Conservation (phyloP, 2,329 filamentous ascomycete species). For the Colletotrichum tofieldiae region DNA sequence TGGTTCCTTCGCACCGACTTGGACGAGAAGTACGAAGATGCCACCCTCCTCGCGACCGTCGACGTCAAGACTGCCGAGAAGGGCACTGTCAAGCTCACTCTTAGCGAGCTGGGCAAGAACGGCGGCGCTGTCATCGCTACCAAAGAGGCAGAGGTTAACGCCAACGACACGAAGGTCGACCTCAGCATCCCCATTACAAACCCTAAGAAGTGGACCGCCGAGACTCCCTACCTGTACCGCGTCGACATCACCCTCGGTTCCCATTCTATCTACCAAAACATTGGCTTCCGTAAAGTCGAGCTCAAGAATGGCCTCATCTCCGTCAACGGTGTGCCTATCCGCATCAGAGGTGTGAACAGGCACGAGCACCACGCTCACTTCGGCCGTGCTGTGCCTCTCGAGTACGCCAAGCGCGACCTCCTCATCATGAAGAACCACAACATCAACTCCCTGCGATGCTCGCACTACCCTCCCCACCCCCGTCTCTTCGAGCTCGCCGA, state of each 20-base stretch:
- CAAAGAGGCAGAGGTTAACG: slow-evolving; percentile 47
- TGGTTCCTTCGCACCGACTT: slow-evolving; percentile 70
- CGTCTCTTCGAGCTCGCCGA: slow-evolving; percentile 73
- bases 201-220: slow-evolving; percentile 79
- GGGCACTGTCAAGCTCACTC: slow-evolving; percentile 57
- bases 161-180: slow-evolving; percentile 55
- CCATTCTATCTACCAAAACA: slow-evolving; percentile 64
- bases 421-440: slow-evolving; percentile 80
- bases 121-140: slow-evolving; percentile 52
- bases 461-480: slow-evolving; percentile 78
- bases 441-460: slow-evolving; percentile 79
- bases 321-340: slow-evolving; percentile 75
- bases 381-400: slow-evolving; percentile 75
- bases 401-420: slow-evolving; percentile 74
- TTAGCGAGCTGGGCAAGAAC: slow-evolving; percentile 58
- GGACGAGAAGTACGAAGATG: slow-evolving; percentile 66
- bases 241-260: slow-evolving; percentile 61
- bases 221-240: slow-evolving; percentile 74
- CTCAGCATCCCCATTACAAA: slow-evolving; percentile 62
- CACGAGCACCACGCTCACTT: slow-evolving; percentile 79
- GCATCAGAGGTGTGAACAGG: slow-evolving; percentile 76
- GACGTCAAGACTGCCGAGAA: slow-evolving; percentile 54
- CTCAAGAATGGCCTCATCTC: slow-evolving; percentile 72
- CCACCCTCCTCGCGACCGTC: slow-evolving; percentile 65
- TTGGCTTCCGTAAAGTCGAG: slow-evolving; percentile 78